Evolutionary conservation across 2,329 filamentous ascomycete genomes (phyloP).

Genomic region (Fusarium austroafricanum): DNA sequence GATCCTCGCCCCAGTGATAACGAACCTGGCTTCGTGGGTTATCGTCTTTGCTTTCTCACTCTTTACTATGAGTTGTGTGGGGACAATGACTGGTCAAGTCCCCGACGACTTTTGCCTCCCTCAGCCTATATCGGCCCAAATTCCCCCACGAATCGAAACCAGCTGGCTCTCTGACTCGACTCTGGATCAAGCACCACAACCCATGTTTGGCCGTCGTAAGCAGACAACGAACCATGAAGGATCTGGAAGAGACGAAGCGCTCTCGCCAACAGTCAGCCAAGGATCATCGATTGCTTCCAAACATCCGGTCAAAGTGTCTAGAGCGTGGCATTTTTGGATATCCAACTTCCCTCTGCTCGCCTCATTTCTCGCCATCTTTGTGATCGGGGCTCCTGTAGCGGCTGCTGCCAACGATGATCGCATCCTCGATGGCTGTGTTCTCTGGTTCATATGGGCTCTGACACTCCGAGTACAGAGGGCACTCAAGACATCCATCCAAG

Average conservation of each 20-base stretch:
- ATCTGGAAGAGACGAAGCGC: neutral
- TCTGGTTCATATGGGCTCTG: conserved; percentile 63
- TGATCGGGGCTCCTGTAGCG: conserved; percentile 58
- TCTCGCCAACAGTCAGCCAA: conserved; percentile 4
- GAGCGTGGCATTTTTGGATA: conserved; percentile 23
- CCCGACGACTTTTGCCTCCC: conserved; percentile 18
- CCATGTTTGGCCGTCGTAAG: neutral
- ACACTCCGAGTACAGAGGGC: conserved; percentile 53
- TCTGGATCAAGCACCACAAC: conserved; percentile 13
- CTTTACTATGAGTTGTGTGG: conserved; percentile 27
- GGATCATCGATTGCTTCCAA: conserved; percentile 16
- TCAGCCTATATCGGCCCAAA: neutral
- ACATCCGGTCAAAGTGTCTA: neutral
- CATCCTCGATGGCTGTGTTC: conserved; percentile 58
- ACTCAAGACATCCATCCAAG: conserved; percentile 46
- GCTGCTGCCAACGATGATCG: conserved; percentile 49
- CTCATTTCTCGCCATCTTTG: conserved; percentile 48
- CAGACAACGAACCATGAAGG: conserved; percentile 8
- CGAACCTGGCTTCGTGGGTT: conserved; percentile 52
- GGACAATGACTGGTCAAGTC: conserved; percentile 8
- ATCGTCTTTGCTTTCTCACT: conserved; percentile 47
- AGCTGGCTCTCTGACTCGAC: conserved; percentile 41
- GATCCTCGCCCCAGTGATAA: conserved; percentile 46
- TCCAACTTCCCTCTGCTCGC: conserved; percentile 47
- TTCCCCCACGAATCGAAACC: conserved; percentile 22